phyloP scores from a whole-genome alignment of 164 flowering plant species.

The Vitis labrusca region DNA sequence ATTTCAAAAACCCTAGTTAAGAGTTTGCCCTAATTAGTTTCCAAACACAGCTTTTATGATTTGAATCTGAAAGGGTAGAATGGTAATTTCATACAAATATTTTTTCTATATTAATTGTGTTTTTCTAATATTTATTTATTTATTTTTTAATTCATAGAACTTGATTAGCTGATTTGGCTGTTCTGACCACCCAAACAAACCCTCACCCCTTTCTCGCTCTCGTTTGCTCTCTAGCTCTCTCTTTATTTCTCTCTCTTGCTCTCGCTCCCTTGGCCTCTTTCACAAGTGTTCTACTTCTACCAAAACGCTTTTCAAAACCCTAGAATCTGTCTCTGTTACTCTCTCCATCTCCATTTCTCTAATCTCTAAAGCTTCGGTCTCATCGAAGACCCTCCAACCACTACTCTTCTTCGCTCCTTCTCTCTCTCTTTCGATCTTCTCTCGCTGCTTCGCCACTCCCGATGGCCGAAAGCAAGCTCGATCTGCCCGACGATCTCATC shows the following conservation, averaged over 20 bases:
- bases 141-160: background rate
- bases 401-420: background rate
- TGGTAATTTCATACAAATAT: no score
- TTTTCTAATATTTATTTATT: background rate
- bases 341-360: no score
- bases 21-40: no score
- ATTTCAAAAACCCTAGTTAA: no score
- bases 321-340: no score
- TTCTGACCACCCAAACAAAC: conserved; percentile 55
- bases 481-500: conserved; percentile 80
- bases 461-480: conserved; percentile 69
- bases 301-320: no score
- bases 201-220: conserved; percentile 25
- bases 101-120: no score
- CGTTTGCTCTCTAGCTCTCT: conserved; percentile 9
- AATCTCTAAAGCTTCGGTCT: no score
- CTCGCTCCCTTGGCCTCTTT: conserved; percentile 2
- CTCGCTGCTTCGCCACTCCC: background rate
- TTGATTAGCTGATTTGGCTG: conserved; percentile 27
- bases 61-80: no score
- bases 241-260: background rate
- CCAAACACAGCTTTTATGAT: no score
- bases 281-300: no score
- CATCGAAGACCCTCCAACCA: background rate
- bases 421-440: background rate